These are phyloP conservation scores for Camellia oleifera DNA, from an alignment of 179 eudicot species.

Conservation along the genomic window DNA sequence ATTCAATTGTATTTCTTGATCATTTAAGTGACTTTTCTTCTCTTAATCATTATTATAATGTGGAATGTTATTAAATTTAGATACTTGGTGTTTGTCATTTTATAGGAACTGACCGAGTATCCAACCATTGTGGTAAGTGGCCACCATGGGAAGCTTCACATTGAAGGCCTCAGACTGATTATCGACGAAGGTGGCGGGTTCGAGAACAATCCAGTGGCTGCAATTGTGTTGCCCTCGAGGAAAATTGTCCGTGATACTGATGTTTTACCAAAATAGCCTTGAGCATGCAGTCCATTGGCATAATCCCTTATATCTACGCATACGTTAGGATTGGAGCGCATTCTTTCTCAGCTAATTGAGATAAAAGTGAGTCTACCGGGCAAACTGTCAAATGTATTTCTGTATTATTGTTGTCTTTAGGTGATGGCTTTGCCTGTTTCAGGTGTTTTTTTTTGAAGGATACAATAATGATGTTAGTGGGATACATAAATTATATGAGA, in stretches of 20 bases:
- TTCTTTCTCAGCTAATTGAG: neutral
- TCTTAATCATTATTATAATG: neutral
- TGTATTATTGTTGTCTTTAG: neutral
- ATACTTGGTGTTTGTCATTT: neutral
- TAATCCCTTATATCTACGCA: neutral
- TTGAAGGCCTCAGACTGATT: constrained; percentile 73
- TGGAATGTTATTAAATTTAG: neutral
- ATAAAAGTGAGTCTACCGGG: neutral
- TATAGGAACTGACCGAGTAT: constrained; percentile 53
- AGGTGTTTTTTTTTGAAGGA: neutral
- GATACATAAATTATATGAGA: neutral
- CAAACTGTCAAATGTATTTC: neutral
- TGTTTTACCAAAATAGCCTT: constrained; percentile 11
- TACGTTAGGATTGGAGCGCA: neutral
- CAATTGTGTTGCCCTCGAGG: constrained; percentile 71
- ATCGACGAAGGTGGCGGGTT: constrained; percentile 88
- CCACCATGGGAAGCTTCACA: constrained; percentile 85
- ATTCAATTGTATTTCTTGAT: constrained; percentile 1
- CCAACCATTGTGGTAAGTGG: constrained; percentile 76
- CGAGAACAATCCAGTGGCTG: constrained; percentile 64
- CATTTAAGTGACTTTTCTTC: neutral
- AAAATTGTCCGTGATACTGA: constrained; percentile 73
- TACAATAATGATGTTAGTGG: neutral
- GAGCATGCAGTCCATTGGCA: neutral
- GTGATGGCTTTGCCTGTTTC: neutral